phyloP scores from a whole-genome alignment of 1,284 basidiomycete species.

The Pseudozyma hubeiensis region DNA sequence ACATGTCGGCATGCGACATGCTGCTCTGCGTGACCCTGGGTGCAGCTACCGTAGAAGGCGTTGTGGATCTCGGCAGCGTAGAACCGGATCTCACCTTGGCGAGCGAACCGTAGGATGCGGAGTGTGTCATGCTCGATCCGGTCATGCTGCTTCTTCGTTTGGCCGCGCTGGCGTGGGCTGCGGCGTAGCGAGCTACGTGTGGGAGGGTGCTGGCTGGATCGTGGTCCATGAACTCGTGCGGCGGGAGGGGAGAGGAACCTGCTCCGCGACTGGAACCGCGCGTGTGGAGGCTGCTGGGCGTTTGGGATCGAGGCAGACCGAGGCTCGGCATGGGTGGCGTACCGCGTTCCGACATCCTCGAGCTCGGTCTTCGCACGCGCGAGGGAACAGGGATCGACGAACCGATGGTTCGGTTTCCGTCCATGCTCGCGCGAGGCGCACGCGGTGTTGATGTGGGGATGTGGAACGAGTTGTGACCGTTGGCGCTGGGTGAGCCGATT shows the following conservation, averaged over 20 bases:
- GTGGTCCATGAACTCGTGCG: constrained; percentile 58
- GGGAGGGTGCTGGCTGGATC: constrained; percentile 53
- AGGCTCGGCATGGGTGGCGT: constrained; percentile 44
- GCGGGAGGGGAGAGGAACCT: constrained; percentile 37
- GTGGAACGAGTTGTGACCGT: constrained; percentile 20
- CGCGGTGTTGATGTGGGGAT: constrained; percentile 35
- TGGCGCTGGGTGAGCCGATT: constrained; percentile 27
- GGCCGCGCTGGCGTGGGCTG: constrained; percentile 16
- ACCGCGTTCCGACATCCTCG: constrained; percentile 42
- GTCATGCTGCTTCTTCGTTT: constrained; percentile 40
- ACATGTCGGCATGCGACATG: not conserved
- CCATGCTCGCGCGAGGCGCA: constrained; percentile 39
- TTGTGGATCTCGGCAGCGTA: constrained; percentile 19
- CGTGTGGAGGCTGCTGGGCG: constrained; percentile 20
- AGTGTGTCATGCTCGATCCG: constrained; percentile 16
- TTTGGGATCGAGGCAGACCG: constrained; percentile 39
- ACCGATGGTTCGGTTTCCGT: constrained; percentile 42
- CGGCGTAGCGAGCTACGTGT: constrained; percentile 37
- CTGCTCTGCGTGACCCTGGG: constrained; percentile 16
- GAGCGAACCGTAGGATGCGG: constrained; percentile 28
- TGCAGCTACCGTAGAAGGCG: constrained; percentile 12
- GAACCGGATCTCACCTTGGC: constrained; percentile 31
- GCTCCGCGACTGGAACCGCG: constrained; percentile 21
- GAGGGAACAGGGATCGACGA: constrained; percentile 62
- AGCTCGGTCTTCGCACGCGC: constrained; percentile 49